Evolutionary conservation across 2,329 filamentous ascomycete species (phyloP).

Genomic region (Fusarium robinianum): DNA sequence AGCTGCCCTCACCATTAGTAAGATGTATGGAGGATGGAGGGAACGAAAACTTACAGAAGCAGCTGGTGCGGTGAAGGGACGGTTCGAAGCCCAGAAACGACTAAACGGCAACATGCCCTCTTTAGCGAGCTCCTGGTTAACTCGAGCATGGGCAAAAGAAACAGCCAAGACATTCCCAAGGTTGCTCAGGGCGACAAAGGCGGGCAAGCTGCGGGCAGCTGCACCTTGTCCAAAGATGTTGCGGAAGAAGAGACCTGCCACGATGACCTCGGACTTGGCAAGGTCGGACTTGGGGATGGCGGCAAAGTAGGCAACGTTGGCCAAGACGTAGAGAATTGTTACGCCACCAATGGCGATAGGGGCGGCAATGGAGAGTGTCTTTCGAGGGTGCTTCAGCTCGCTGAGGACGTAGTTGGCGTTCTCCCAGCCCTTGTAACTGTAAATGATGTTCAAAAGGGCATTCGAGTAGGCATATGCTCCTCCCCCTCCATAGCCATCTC

Average conservation of each 20-base stretch:
- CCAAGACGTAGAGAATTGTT: conserved; percentile 64
- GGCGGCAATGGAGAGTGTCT: conserved; percentile 59
- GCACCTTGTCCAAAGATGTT: conserved; percentile 64
- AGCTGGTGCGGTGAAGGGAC: conserved; percentile 68
- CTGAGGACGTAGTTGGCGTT: conserved; percentile 66
- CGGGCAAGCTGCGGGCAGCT: conserved; percentile 53
- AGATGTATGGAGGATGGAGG: neutral
- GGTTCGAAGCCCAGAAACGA: conserved; percentile 70
- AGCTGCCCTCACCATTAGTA: conserved; percentile 43
- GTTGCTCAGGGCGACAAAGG: conserved; percentile 64
- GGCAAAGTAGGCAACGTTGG: conserved; percentile 68
- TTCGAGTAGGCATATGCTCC: conserved; percentile 60
- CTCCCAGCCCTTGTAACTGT: conserved; percentile 67
- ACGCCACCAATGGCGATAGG: conserved; percentile 62
- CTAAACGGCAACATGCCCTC: conserved; percentile 70
- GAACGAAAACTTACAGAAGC: conserved; percentile 47
- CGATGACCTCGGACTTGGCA: conserved; percentile 61
- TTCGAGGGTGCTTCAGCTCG: conserved; percentile 59
- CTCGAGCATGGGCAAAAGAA: conserved; percentile 61
- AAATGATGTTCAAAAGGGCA: conserved; percentile 61
- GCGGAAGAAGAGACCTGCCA: conserved; percentile 64
- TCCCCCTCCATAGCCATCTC: conserved; percentile 52
- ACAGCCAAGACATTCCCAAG: conserved; percentile 66
- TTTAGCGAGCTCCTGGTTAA: conserved; percentile 70
- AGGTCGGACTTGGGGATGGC: conserved; percentile 63